Percentiles rank a stretch among this genome's conserved stretches.
These are phyloP conservation scores for Fusarium sp. DNA, from an alignment of 2,329 filamentous ascomycete species.

Conservation along the genomic window DNA sequence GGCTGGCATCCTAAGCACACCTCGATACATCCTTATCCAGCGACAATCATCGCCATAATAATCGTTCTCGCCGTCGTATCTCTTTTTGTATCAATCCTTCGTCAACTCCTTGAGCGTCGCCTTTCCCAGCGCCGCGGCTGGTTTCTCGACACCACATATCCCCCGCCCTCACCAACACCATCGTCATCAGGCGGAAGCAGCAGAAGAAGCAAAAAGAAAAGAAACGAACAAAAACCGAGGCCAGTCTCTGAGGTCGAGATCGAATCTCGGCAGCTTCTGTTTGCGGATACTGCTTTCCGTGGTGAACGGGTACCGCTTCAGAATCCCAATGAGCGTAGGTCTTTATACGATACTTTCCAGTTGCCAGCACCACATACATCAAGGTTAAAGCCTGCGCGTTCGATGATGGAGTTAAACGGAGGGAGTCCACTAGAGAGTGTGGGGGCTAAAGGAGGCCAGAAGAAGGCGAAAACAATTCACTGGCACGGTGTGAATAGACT, in stretches of 20 bases:
- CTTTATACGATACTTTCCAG: conserved; percentile 40
- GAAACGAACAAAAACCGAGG: background rate
- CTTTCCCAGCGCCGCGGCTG: conserved; percentile 19
- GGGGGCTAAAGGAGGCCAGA: conserved; percentile 10
- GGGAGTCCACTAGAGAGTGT: conserved; percentile 23
- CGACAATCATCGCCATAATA: conserved; percentile 32
- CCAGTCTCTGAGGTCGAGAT: conserved; percentile 29
- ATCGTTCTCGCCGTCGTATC: conserved; percentile 27
- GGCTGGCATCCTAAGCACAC: background rate
- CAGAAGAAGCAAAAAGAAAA: conserved; percentile 3
- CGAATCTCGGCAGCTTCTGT: conserved; percentile 28
- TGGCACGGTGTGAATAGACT: conserved; percentile 42
- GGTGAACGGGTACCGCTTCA: conserved; percentile 33
- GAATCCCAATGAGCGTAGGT: conserved; percentile 23
- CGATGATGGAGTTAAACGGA: conserved; percentile 41
- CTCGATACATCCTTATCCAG: conserved; percentile 23
- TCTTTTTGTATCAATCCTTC: conserved; percentile 31
- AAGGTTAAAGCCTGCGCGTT: conserved; percentile 32
- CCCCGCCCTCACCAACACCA: conserved; percentile 6
- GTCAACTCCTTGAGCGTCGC: conserved; percentile 25
- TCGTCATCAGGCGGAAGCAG: conserved; percentile 1
- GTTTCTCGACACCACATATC: conserved; percentile 21
- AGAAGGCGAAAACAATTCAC: conserved; percentile 39
- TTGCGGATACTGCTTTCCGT: conserved; percentile 2
- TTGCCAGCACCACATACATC: conserved; percentile 28